Percentiles rank a stretch among this genome's conserved stretches.
Conservation (phyloP, 148 eudicot species). For the Arbutus unedo region DNA sequence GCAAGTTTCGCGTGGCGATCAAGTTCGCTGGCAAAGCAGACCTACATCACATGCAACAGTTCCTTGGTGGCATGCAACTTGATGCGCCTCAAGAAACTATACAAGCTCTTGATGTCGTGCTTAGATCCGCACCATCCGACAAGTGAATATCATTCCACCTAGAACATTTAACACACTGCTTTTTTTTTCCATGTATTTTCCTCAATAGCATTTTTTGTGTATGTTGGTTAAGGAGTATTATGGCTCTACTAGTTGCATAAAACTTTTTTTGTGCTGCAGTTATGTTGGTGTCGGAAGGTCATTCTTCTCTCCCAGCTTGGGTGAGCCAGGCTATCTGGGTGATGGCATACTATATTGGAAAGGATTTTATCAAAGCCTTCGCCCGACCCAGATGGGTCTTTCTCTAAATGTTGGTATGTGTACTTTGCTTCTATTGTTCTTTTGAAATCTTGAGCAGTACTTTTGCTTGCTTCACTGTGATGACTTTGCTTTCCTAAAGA, state of each 20-base stretch:
- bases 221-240: background rate
- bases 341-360: conserved; percentile 70
- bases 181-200: no score
- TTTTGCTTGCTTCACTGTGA: background rate
- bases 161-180: no score
- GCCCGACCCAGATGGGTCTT: conserved; percentile 90
- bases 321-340: conserved; percentile 41
- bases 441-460: background rate
- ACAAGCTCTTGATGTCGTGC: conserved; percentile 76
- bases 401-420: conserved; percentile 67
- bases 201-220: background rate
- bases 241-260: background rate
- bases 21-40: conserved; percentile 57
- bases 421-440: background rate
- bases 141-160: conserved; percentile 15
- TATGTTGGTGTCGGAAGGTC: conserved; percentile 69
- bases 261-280: conserved; percentile 23
- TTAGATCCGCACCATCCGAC: conserved; percentile 40
- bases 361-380: conserved; percentile 79
- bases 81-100: conserved; percentile 70
- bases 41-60: conserved; percentile 43
- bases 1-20: conserved; percentile 50
- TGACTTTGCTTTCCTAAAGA: background rate
- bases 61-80: conserved; percentile 31
- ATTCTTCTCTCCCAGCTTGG: conserved; percentile 38